Base-by-base conservation (phyloP, 2,329 filamentous ascomycete genomes). In the Purpureocillium takamizusanense region DNA sequence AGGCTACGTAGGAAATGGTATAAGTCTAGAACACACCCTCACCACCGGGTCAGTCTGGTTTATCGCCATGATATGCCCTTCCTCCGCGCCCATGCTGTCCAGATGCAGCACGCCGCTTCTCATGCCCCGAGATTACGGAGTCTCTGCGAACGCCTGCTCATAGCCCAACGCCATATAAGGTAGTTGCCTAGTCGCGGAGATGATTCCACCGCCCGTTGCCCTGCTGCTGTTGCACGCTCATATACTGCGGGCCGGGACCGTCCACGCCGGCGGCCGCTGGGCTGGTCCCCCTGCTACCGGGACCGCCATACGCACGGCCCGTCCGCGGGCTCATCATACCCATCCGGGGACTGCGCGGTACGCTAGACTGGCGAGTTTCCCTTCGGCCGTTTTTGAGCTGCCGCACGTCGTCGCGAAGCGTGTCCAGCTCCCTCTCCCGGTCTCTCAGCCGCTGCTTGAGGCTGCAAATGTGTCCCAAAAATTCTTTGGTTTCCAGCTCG, bases 271-370 rank as follows among this genome's bases (percentile, higher is more conserved):
- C 57, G 3, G 55, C 51, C 23, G 64, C 62, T 14, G 72, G 72
- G 47, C 72, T 76, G 28, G 67, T 70, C 14, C 68, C 72, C 21
- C 72, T 63, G 42, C 70, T 74, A 33, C 54, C 54, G 33, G 61
- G 57, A 37, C 65, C 61, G 12, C 57, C 54, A 18, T 56, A 55
- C n/a, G 41, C 49, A 25, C 55, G 53, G 10, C 48, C 52, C 5
- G 52, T 38, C n/a, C 57, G 60, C 3, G 74, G 74, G 43, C 73
- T 76, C 60, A 74, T 69, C 37, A 74, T 59, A 25, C 66, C 62
- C 45, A 70, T 60, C 7, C 71, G 65, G n/a, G 75, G 75, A 49
- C 74, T 78, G 16, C 71, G 69, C 36, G 74, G 74, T 16, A 76
- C 72, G 46, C 74, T 78, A 37, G 59, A 63, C 49, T 72, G 67